phyloP scores from a whole-genome alignment of 169 alveolate species.

The Eimeria acervulina region DNA sequence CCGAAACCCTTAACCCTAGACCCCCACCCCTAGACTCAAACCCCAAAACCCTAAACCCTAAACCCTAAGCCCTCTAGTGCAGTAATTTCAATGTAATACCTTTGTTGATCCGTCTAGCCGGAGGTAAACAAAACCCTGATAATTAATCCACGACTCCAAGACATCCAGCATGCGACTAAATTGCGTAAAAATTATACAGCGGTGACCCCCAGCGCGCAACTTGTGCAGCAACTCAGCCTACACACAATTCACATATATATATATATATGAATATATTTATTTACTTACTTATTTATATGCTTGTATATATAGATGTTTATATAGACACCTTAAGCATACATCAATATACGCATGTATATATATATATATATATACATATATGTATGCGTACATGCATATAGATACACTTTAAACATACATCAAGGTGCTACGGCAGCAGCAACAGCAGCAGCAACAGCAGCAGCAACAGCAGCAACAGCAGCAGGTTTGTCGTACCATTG shows the following conservation, averaged over 20 bases:
- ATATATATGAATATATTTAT: conserved; percentile 9
- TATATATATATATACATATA: conserved; percentile 14
- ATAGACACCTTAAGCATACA: not conserved
- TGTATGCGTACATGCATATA: not conserved
- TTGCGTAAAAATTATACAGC: conserved; percentile 98
- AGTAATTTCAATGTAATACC: too few relatives aligned
- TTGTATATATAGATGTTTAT: not conserved
- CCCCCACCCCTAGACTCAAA: too few relatives aligned
- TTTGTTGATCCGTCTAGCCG: conserved; percentile 99
- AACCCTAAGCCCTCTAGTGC: too few relatives aligned
- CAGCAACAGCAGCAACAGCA: too few relatives aligned
- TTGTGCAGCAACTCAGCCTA: conserved; percentile 91
- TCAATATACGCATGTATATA: not conserved
- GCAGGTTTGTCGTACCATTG: conserved; percentile 89
- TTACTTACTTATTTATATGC: not conserved
- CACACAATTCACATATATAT: not conserved
- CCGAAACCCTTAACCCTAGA: too few relatives aligned
- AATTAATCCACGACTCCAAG: conserved; percentile 97
- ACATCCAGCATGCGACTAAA: conserved; percentile 98
- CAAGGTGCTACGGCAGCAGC: too few relatives aligned
- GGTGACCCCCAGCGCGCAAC: conserved; percentile 95
- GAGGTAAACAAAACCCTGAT: conserved; percentile 97
- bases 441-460: too few relatives aligned
- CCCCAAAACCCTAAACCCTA: too few relatives aligned
- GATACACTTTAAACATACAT: too few relatives aligned